phyloP scores from a whole-genome alignment of 1,284 basidiomycete genomes.

The Pisolithus thermaeus region DNA sequence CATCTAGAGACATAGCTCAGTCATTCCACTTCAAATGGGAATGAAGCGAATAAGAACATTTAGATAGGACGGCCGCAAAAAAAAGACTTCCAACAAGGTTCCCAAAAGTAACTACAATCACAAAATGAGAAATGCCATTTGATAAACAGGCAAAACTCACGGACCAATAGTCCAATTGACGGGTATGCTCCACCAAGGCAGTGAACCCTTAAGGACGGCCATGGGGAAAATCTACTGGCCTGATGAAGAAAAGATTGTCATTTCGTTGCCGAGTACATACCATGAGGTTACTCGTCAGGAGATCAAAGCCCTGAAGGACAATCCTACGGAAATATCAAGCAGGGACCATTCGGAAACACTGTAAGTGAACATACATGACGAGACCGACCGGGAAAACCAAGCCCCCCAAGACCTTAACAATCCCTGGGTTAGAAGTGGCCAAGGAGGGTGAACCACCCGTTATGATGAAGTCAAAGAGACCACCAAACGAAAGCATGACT shows the following conservation, averaged over 20 bases:
- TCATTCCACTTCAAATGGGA: slow-evolving; percentile 1
- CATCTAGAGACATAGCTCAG: slow-evolving; percentile 34
- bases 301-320: slow-evolving; percentile 61
- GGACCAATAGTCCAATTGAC: slow-evolving; percentile 65
- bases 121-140: not conserved
- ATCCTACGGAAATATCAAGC: slow-evolving; percentile 43
- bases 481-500: slow-evolving; percentile 67
- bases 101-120: slow-evolving; percentile 54
- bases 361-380: slow-evolving; percentile 46
- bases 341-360: not conserved
- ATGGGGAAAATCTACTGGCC: slow-evolving; percentile 57
- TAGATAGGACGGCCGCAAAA: slow-evolving; percentile 62
- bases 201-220: slow-evolving; percentile 51
- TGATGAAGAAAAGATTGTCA: not conserved
- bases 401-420: slow-evolving; percentile 60
- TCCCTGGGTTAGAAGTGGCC: slow-evolving; percentile 51
- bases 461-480: slow-evolving; percentile 56
- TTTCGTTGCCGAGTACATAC: slow-evolving; percentile 28
- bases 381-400: slow-evolving; percentile 71
- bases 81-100: slow-evolving; percentile 69
- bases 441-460: slow-evolving; percentile 53
- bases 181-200: slow-evolving; percentile 65
- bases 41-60: slow-evolving; percentile 40
- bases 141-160: slow-evolving; percentile 7
- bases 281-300: slow-evolving; percentile 75